Evolutionary conservation across 1,284 basidiomycete species (phyloP).

Genomic region (Fomitopsis schrenkii): DNA sequence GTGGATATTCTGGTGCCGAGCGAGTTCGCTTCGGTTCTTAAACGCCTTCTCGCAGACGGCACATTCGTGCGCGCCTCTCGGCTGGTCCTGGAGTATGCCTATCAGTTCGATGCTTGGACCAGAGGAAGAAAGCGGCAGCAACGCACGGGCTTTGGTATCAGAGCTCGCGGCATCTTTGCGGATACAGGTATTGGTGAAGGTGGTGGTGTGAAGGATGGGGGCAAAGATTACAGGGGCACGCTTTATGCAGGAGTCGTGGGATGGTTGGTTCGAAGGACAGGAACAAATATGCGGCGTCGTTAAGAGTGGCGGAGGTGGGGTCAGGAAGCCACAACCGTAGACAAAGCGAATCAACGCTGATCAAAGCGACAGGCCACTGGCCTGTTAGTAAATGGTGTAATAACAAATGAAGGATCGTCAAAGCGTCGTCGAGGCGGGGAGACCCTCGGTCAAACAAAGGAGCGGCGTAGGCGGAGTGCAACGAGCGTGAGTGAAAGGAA

Average conservation of each 20-base stretch:
- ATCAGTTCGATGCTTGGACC: neutral
- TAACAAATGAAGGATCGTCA: neutral
- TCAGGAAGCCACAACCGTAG: neutral
- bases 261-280: neutral
- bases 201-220: neutral
- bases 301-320: neutral
- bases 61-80: conserved; percentile 5
- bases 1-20: conserved; percentile 3
- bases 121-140: too few relatives aligned
- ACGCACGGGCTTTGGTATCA: neutral
- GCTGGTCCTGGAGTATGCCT: neutral
- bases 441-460: neutral
- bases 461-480: neutral
- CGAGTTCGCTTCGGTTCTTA: neutral
- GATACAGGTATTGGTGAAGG: neutral
- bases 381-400: neutral
- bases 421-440: neutral
- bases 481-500: conserved; percentile 1
- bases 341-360: conserved; percentile 4
- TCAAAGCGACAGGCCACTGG: conserved; percentile 1
- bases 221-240: conserved; percentile 7
- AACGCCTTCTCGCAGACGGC: neutral
- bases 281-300: conserved; percentile 1
- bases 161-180: neutral
- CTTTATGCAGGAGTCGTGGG: neutral